Evolutionary conservation across 2,329 filamentous ascomycete species (phyloP), one percentile per base, ranked within the genome.

Genomic region (Fusarium bulbicola): DNA sequence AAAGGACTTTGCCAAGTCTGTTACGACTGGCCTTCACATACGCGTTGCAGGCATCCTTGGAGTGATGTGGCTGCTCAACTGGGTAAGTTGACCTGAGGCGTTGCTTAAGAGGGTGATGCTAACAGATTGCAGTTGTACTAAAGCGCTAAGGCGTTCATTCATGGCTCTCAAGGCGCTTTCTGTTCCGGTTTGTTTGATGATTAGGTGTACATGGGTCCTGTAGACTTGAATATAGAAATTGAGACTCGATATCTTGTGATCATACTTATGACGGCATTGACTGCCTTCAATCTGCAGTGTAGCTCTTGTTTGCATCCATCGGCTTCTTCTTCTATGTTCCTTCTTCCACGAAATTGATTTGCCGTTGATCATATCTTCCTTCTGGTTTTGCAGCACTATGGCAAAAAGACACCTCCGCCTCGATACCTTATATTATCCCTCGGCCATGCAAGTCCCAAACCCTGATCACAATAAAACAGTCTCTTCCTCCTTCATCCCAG

Each of bases 41-140:
- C 68, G 68, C 14, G 49, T 76, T 13, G 66, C 47, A 49, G 50
- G 43, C 32, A 65, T 77, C 32, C 46, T 76, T 36, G 68, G 61
- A 45, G 40, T 70, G 11, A 77, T 77, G 74, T 73, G 71, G 74
- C 39, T 77, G n/a, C 71, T 77, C 6, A 77, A 77, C 65, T 75
- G 65, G 72, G 75, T 77, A 58, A 66, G 74, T 66, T 50, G 5
- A 45, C 20, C 8, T 3, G 5, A 3, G 5, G 5, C 9, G 4
- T 15, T 40, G 2, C 13, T 13, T 18, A 2, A 2, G 10, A 4
- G 1, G 1, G 3, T 1, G 6, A 21, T 5, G n/a, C 75, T 77
- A 67, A 77, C 64, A 20, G 10, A 2, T 15, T 4, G 10, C 20
- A 77, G 75, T 28, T 77, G 50, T 77, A 72, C 14, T 77, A 56